phyloP scores from a whole-genome alignment of 169 alveolate genomes.

The Plasmodium chabaudi region DNA sequence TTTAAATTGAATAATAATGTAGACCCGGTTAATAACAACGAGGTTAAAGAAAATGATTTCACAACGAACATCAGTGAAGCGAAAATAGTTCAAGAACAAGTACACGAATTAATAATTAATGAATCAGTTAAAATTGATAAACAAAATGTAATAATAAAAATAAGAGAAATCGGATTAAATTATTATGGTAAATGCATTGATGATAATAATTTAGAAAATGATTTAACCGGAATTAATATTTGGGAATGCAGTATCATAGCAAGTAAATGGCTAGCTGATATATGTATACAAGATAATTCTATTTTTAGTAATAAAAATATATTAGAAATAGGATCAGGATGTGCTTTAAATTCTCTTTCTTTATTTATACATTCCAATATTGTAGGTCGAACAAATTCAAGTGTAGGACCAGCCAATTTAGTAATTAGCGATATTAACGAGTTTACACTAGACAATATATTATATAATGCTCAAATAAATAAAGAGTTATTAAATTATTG shows the following conservation, averaged over 20 bases:
- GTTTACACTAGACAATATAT: slow-evolving; percentile 77
- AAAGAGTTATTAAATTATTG: neutral
- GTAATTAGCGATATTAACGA: slow-evolving; percentile 78
- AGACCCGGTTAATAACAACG: neutral
- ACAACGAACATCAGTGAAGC: slow-evolving; percentile 45
- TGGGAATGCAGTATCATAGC: slow-evolving; percentile 83
- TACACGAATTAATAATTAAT: slow-evolving; percentile 18
- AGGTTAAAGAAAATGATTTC: neutral
- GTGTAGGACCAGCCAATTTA: neutral
- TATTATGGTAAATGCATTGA: slow-evolving; percentile 72
- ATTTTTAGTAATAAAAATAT: slow-evolving; percentile 72
- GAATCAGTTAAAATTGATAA: slow-evolving; percentile 9
- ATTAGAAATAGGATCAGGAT: slow-evolving; percentile 84
- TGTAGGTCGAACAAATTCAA: neutral
- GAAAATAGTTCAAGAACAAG: slow-evolving; percentile 48
- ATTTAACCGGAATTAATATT: slow-evolving; percentile 80
- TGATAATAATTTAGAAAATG: slow-evolving; percentile 63
- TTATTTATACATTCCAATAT: slow-evolving; percentile 52
- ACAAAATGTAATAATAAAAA: slow-evolving; percentile 25
- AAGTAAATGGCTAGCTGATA: slow-evolving; percentile 79
- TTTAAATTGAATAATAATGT: neutral
- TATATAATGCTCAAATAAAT: slow-evolving; percentile 78
- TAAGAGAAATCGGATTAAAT: slow-evolving; percentile 76
- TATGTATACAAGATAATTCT: slow-evolving; percentile 20
- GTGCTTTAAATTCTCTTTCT: slow-evolving; percentile 80